Evolutionary conservation across 2,329 filamentous ascomycete species (phyloP).

Genomic region (Didymella pinodella): DNA sequence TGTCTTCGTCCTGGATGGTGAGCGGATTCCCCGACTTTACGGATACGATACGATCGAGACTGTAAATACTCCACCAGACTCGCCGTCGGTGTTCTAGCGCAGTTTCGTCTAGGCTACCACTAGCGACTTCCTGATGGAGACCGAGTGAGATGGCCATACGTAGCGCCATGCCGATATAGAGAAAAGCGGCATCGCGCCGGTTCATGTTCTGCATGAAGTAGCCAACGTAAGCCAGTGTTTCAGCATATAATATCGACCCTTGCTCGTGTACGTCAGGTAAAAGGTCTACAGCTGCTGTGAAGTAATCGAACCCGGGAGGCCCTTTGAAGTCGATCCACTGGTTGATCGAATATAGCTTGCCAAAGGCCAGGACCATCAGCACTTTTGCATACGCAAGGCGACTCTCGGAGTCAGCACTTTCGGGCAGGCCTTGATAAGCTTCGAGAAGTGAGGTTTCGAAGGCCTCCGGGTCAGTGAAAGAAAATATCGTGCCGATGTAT

Average conservation of each 20-base stretch:
- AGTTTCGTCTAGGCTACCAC: constrained; percentile 1
- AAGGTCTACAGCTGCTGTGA: constrained; percentile 13
- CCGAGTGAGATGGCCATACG: constrained; percentile 13
- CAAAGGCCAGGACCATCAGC: constrained; percentile 12
- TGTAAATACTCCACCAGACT: constrained; percentile 16
- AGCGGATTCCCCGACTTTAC: constrained; percentile 14
- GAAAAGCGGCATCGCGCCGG: constrained; percentile 13
- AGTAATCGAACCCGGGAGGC: constrained; percentile 12
- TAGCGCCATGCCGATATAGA: constrained; percentile 12
- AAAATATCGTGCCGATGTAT: constrained; percentile 12
- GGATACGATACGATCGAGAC: constrained; percentile 12
- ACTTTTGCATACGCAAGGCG: constrained; percentile 12
- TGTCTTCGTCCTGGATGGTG: constrained; percentile 15
- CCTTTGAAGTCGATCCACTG: constrained; percentile 15
- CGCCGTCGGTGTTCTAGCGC: constrained; percentile 10
- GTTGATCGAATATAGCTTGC: constrained; percentile 13
- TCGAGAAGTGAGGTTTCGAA: constrained; percentile 10
- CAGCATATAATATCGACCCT: constrained; percentile 9
- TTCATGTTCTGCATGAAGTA: constrained; percentile 18
- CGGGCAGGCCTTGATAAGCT: constrained; percentile 6
- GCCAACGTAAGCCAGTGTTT: constrained; percentile 11
- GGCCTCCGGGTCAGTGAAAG: constrained; percentile 8
- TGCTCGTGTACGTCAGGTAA: constrained; percentile 12
- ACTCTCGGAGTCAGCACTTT: constrained; percentile 1
- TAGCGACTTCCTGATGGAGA: constrained; percentile 6